Conservation (phyloP, 345 rosid species). For the Ceriops tagal region DNA sequence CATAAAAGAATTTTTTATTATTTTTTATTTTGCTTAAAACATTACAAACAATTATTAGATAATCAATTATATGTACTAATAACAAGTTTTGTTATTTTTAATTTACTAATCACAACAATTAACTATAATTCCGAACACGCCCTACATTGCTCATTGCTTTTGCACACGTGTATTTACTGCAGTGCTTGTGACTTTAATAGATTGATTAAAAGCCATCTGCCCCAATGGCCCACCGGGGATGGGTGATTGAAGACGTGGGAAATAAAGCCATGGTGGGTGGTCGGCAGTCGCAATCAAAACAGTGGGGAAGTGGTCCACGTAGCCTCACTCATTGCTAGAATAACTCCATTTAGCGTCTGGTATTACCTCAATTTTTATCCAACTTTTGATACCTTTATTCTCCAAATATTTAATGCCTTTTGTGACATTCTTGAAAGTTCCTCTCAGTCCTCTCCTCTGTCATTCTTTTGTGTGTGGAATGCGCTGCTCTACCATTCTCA, state of each 20-base stretch:
- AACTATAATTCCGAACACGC: too few species aligned
- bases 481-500: too few species aligned
- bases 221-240: constrained; percentile 7
- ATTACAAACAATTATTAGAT: too few species aligned
- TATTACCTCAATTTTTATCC: neutral
- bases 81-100: too few species aligned
- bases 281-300: constrained; percentile 16
- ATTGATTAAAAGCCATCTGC: constrained; percentile 1
- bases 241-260: constrained; percentile 10
- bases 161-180: too few species aligned
- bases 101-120: too few species aligned
- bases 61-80: too few species aligned
- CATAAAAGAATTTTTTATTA: too few species aligned
- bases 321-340: constrained; percentile 1
- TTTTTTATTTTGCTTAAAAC: too few species aligned
- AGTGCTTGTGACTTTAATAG: too few species aligned
- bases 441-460: neutral
- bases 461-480: too few species aligned
- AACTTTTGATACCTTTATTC: neutral
- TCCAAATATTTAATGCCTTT: neutral
- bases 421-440: constrained; percentile 6
- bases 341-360: neutral
- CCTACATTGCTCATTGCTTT: too few species aligned
- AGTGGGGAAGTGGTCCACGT: neutral
- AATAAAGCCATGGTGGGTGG: neutral